A percentile compares a stretch with the other conserved stretches of the same genome.
phyloP scores from a whole-genome alignment of 306 rosid genomes.

The Albizia julibrissin region DNA sequence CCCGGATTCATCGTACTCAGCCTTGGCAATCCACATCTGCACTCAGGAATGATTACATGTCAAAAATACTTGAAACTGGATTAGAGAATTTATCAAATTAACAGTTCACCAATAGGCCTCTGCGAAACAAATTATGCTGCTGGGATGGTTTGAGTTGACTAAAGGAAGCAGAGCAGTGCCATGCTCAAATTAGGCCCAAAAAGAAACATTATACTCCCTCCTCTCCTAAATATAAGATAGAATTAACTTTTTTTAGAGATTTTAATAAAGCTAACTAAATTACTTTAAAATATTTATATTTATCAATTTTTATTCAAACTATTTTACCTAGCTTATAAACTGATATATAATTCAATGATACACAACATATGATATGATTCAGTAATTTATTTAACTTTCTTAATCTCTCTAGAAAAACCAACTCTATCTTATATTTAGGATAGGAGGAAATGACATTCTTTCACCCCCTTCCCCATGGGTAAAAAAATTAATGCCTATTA shows the following conservation, averaged over 20 bases:
- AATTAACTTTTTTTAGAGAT: too few relatives aligned
- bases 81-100: conserved; percentile 1
- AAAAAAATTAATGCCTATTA: not conserved
- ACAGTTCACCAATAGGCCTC: not conserved
- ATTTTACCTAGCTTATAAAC: too few relatives aligned
- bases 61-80: conserved; percentile 8
- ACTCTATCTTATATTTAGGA: too few relatives aligned
- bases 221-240: too few relatives aligned
- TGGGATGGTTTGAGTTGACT: not conserved
- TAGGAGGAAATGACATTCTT: not conserved
- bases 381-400: too few relatives aligned
- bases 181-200: not conserved
- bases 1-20: conserved; percentile 94
- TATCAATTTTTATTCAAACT: too few relatives aligned
- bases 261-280: too few relatives aligned
- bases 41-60: conserved; percentile 9
- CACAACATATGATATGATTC: too few relatives aligned
- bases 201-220: not conserved
- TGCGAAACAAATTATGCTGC: not conserved
- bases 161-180: not conserved
- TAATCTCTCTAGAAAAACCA: too few relatives aligned
- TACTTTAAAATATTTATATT: too few relatives aligned
- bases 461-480: not conserved
- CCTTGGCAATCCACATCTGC: conserved; percentile 99
- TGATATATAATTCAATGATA: too few relatives aligned